Percentiles rank a stretch among this genome's conserved stretches.
phyloP scores from a whole-genome alignment of 2,329 filamentous ascomycete species.

The Ophiobolus disseminans region DNA sequence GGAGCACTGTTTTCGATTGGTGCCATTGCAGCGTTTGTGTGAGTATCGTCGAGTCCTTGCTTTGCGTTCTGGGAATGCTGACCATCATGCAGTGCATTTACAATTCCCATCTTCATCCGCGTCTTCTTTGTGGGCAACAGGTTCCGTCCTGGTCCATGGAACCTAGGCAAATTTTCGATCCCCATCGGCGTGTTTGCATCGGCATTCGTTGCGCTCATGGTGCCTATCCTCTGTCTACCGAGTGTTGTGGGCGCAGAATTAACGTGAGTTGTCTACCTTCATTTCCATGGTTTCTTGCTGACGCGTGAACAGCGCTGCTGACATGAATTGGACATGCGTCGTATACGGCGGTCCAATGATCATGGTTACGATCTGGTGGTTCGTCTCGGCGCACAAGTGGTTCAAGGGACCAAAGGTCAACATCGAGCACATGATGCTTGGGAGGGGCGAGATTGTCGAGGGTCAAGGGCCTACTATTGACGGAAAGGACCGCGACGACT shows the following conservation, averaged over 20 bases:
- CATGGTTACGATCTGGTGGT: constrained; percentile 66
- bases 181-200: constrained; percentile 65
- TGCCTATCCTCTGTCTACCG: constrained; percentile 72
- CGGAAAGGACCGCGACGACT: constrained; percentile 16
- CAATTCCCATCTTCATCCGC: constrained; percentile 65
- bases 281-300: constrained; percentile 7
- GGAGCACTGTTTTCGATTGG: constrained; percentile 75
- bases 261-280: constrained; percentile 45
- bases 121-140: constrained; percentile 66
- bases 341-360: constrained; percentile 72
- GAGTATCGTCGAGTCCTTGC: constrained; percentile 15
- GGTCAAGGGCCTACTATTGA: constrained; percentile 28
- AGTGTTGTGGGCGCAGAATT: constrained; percentile 63
- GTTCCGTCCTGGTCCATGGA: constrained; percentile 73
- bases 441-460: constrained; percentile 48
- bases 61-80: not conserved
- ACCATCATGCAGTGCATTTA: constrained; percentile 52
- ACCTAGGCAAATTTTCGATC: constrained; percentile 66
- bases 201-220: constrained; percentile 69
- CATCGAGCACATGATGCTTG: constrained; percentile 63
- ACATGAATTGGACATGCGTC: constrained; percentile 74
- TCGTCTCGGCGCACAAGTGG: constrained; percentile 69
- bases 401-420: constrained; percentile 76
- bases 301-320: constrained; percentile 45
- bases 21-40: constrained; percentile 70